Evolutionary conservation across 352 stramenopile genomes (phyloP).

Genomic region (Phytophthora pluvialis): DNA sequence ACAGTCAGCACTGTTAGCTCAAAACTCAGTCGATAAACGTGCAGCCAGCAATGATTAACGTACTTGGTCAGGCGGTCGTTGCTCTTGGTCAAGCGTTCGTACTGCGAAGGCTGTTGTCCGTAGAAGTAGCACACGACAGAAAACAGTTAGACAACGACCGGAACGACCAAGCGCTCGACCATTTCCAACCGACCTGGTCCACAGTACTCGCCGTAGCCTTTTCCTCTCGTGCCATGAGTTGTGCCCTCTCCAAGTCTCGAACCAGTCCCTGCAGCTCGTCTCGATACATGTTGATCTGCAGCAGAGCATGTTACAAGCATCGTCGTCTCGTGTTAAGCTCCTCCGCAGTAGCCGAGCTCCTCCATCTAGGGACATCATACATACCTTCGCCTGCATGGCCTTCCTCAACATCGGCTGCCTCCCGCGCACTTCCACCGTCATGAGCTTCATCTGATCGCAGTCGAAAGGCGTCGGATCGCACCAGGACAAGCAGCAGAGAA

Average conservation of each 20-base stretch:
- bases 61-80: slow-evolving; percentile 70
- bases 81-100: slow-evolving; percentile 71
- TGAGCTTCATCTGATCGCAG: slow-evolving; percentile 69
- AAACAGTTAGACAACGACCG: neutral
- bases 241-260: slow-evolving; percentile 72
- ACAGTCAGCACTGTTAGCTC: slow-evolving; percentile 2
- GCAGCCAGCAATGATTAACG: neutral
- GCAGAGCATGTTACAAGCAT: neutral
- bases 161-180: neutral
- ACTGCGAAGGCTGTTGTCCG: slow-evolving; percentile 56
- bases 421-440: slow-evolving; percentile 78
- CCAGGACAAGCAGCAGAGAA: neutral
- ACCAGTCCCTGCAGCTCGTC: slow-evolving; percentile 74
- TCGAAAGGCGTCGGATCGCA: neutral
- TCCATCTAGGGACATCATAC: neutral
- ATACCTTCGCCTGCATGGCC: slow-evolving; percentile 76
- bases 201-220: slow-evolving; percentile 36
- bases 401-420: slow-evolving; percentile 65
- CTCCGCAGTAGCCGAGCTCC: neutral
- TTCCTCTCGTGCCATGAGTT: slow-evolving; percentile 66
- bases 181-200: slow-evolving; percentile 35
- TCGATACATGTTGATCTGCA: slow-evolving; percentile 70
- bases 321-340: neutral
- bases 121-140: neutral
- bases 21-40: neutral